These are phyloP conservation scores for Graphilbum sp. DNA, from an alignment of 2,329 filamentous ascomycete species.

Conservation along the genomic window DNA sequence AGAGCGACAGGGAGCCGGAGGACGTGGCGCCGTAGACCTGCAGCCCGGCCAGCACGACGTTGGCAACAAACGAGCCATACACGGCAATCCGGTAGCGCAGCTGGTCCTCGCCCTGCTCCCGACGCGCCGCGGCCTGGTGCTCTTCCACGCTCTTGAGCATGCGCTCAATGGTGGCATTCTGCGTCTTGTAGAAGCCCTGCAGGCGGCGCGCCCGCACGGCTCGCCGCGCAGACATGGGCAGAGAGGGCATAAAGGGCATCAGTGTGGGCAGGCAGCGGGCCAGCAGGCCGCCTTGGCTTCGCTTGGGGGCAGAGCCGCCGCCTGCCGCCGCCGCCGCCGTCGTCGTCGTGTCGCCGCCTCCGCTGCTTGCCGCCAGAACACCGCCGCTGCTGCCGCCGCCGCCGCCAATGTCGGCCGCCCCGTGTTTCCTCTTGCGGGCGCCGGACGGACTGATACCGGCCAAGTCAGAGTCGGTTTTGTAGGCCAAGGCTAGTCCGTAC, in stretches of 20 bases:
- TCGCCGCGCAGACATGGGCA: slow-evolving; percentile 16
- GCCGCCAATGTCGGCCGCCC: neutral
- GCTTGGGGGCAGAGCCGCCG: neutral
- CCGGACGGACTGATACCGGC: slow-evolving; percentile 65
- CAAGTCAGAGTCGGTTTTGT: slow-evolving; percentile 67
- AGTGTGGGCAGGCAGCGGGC: slow-evolving; percentile 15
- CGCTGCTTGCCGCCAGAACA: neutral
- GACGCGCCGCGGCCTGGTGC: slow-evolving; percentile 65
- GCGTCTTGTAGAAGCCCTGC: slow-evolving; percentile 69
- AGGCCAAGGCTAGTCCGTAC: slow-evolving; percentile 57
- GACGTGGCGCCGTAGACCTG: slow-evolving; percentile 81
- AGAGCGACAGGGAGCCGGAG: slow-evolving; percentile 83
- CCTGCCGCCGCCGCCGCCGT: neutral
- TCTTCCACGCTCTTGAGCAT: slow-evolving; percentile 88
- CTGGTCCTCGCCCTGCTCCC: slow-evolving; percentile 67
- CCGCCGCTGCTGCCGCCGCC: neutral
- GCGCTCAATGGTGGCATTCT: slow-evolving; percentile 87
- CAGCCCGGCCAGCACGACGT: slow-evolving; percentile 59
- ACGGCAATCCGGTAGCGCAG: slow-evolving; percentile 54
- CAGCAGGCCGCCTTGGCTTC: slow-evolving; percentile 6
- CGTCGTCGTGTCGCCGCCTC: neutral
- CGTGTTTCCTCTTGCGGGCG: slow-evolving; percentile 46
- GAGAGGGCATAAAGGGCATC: slow-evolving; percentile 16
- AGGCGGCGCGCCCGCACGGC: slow-evolving; percentile 26
- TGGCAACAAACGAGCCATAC: slow-evolving; percentile 59